These are phyloP conservation scores for Fusarium nematophilum DNA, from an alignment of 2,329 filamentous ascomycete genomes.

Conservation along the genomic window DNA sequence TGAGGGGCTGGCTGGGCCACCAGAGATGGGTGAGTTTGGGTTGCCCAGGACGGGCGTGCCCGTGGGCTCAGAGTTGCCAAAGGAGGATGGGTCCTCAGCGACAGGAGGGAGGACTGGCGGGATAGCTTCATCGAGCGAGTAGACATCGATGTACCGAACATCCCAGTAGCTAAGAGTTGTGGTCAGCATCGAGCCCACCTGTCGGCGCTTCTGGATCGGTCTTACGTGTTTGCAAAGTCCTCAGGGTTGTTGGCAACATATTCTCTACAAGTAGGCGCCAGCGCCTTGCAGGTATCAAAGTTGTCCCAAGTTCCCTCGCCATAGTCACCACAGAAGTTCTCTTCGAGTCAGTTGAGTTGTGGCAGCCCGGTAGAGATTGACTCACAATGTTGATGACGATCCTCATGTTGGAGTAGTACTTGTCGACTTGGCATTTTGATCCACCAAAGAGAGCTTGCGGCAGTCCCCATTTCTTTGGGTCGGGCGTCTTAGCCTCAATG, in stretches of 20 bases:
- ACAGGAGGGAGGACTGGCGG: conserved; percentile 13
- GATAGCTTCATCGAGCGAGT: conserved; percentile 40
- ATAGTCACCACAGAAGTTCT: conserved; percentile 83
- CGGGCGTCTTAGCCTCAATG: conserved; percentile 67
- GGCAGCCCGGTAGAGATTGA: not conserved
- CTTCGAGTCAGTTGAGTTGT: not conserved
- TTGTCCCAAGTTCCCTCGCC: conserved; percentile 63
- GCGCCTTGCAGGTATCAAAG: conserved; percentile 51
- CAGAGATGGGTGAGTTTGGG: not conserved
- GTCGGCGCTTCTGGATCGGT: not conserved
- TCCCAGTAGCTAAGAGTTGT: conserved; percentile 57
- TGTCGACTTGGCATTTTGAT: conserved; percentile 71
- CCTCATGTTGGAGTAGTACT: conserved; percentile 74
- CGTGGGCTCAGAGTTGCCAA: not conserved
- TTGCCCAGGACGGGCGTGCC: not conserved
- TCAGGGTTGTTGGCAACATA: conserved; percentile 59
- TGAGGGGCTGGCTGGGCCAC: conserved; percentile 4
- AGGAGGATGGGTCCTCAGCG: not conserved
- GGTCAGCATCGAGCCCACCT: not conserved
- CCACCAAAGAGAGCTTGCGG: conserved; percentile 78
- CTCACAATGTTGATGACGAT: conserved; percentile 76
- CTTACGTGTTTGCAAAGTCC: conserved; percentile 55
- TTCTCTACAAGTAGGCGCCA: conserved; percentile 58
- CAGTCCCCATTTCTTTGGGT: conserved; percentile 74
- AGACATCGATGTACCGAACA: conserved; percentile 65